A percentile compares a stretch with the other conserved stretches of the same genome.
Conservation (phyloP, 495 filamentous ascomycete genomes). For the Clohesyomyces aquaticus region DNA sequence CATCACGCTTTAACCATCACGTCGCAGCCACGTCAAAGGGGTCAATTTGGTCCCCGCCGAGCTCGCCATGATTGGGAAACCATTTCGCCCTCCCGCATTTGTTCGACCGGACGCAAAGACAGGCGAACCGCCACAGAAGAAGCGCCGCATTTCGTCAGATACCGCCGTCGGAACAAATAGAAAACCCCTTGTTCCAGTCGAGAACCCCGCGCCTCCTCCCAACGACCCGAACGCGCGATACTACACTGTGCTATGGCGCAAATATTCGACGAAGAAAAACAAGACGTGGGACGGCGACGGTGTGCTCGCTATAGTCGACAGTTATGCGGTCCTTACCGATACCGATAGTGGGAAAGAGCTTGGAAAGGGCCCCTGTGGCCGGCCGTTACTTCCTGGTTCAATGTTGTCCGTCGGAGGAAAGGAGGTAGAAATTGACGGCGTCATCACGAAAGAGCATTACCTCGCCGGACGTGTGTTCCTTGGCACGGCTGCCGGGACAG, state of each 20-base stretch:
- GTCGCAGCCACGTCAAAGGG: background rate
- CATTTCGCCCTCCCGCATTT: conserved; percentile 34
- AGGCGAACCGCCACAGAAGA: conserved; percentile 42
- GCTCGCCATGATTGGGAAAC: conserved; percentile 36
- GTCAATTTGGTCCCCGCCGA: background rate
- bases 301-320: conserved; percentile 60
- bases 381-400: conserved; percentile 63
- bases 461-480: conserved; percentile 61
- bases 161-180: conserved; percentile 28
- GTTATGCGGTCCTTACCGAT: conserved; percentile 67
- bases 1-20: background rate
- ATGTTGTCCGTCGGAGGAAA: conserved; percentile 70
- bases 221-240: conserved; percentile 51
- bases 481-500: conserved; percentile 30
- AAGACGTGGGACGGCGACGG: conserved; percentile 91
- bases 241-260: conserved; percentile 75
- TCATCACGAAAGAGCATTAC: conserved; percentile 66
- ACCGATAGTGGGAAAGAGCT: conserved; percentile 65
- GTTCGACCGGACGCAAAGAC: conserved; percentile 15
- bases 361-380: conserved; percentile 61
- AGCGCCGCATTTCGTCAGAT: conserved; percentile 42
- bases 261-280: conserved; percentile 76
- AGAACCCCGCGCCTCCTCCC: conserved; percentile 41
- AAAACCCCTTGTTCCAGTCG: conserved; percentile 52
- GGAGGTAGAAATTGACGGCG: conserved; percentile 72